Percentiles rank a stretch among this genome's conserved stretches.
Conservation (phyloP, 2,329 filamentous ascomycete genomes). For the Camptophora hylomeconis region DNA sequence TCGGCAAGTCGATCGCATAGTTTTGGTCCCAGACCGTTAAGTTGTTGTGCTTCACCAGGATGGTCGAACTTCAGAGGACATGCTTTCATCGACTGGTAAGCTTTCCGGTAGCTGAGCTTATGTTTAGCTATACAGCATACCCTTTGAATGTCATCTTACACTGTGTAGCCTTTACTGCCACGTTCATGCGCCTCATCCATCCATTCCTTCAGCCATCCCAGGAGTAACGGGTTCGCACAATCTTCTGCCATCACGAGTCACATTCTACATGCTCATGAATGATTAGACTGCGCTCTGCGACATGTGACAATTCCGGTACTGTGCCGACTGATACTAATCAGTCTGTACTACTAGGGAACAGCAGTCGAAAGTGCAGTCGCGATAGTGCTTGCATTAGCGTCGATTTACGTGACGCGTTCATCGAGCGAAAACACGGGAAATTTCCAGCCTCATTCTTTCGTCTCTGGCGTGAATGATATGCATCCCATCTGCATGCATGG, state of each 20-base stretch:
- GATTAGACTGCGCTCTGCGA: too few species aligned
- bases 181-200: slow-evolving; percentile 54
- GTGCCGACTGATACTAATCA: too few species aligned
- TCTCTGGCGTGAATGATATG: too few species aligned
- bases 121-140: neutral
- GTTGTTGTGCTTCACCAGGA: slow-evolving; percentile 56
- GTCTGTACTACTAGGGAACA: too few species aligned
- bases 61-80: slow-evolving; percentile 61
- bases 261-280: slow-evolving; percentile 3
- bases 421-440: too few species aligned
- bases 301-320: too few species aligned
- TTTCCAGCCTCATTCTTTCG: too few species aligned
- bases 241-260: slow-evolving; percentile 22
- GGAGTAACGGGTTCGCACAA: slow-evolving; percentile 57
- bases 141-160: slow-evolving; percentile 21
- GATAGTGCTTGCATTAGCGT: too few species aligned
- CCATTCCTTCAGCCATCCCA: slow-evolving; percentile 68
- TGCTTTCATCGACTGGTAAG: slow-evolving; percentile 62
- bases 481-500: too few species aligned
- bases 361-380: too few species aligned
- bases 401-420: too few species aligned
- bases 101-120: slow-evolving; percentile 52
- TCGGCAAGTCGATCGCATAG: slow-evolving; percentile 57
- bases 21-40: slow-evolving; percentile 63
- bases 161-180: slow-evolving; percentile 54